Base-by-base conservation (phyloP, 2,329 filamentous ascomycete genomes). In the Seiridium unicorne region DNA sequence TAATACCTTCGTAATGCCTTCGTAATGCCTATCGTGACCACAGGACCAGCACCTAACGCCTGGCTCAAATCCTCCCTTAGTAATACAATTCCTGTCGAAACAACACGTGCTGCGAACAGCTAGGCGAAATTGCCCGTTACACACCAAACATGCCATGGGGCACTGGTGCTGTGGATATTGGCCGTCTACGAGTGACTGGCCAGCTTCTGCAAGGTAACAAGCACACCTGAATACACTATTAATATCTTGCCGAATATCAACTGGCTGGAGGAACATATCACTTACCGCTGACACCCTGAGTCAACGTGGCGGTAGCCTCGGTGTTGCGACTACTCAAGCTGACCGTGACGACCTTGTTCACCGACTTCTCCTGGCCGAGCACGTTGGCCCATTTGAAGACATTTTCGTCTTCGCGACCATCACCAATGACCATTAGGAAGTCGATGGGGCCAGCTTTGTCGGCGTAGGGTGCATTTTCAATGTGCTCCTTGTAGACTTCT, bases 381-480 rank as follows among this genome's bases (percentile, higher is more conserved):
- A 86, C 82, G 76, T 97, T 97, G 18, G 94, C 95, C 94, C 95
- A 98, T 63, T 89, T 89, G 78, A 97, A 98, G 26, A 97, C 90
- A 67, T 92, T 90, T 72, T 98, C 94, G 65, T 98, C 95, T 67
- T 97, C 94, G 38, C 94, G 88, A 47, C 93, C 92, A 70, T 97
- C 93, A 44, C 94, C 94, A 40, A 93, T 86, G 5, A 97, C 91
- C 78, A 97, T 87, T 60, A 98, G 76, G 74, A 97, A 98, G 71
- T 97, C 92, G 0, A 92, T 84, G 0, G 81, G 72, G n/a, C 68
- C 70, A 31, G 55, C 55, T 63, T 70, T 70, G 3, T 69, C 63
- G 2, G 68, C 67, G 32, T 76, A 70, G 0, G 71, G 62, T 1
- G 66, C 65, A 10, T 75, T 70, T 36, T 74, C 69, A 62, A 80